Base-by-base conservation (phyloP, 768 basidiomycete species). In the Dendrothele bispora region DNA sequence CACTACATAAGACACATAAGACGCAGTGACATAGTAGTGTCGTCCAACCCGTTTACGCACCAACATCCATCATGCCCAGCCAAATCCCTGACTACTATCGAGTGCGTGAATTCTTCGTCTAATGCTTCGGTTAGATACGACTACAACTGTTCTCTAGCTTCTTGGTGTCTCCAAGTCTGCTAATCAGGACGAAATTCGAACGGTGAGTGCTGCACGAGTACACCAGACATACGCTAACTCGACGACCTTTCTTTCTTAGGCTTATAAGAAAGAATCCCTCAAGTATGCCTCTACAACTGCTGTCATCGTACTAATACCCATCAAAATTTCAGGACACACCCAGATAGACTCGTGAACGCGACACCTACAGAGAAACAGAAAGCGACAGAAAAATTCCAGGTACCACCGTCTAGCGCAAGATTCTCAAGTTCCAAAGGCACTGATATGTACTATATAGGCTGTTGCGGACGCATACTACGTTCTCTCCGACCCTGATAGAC, bases 391-490 rank as follows among this genome's bases (percentile, higher is more conserved):
- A 75, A 76, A 47, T 95, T 95, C 64, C 91, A 93, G 74, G 90
- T 84, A 54, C 40, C 18, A n/a, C 10, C 36, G 43, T 28, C 25
- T 46, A 26, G 21, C 26, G 42, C 35, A 40, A 10, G 5, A 36
- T 37, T 5, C 21, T n/a, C n/a, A n/a, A n/a, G 20, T 28, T 43
- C 21, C 41, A 42, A 30, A 37, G 43, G 26, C 24, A 28, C 14
- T 38, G 45, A 39, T 41, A 24, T n/a, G 29, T 52, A 26, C 52
- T 30, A 15, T 26, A 30, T 14, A 24, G 40, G n/a, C 40, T 7
- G 84, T 97, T 53, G 92, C 94, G 44, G 94, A 97, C 65, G 93
- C 93, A 15, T 95, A 95, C 69, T 97, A 91, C 62, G 88, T 95
- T 22, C 80, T 98, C 29, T 92, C 90, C 3, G 91, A 97, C 65